Conservation (phyloP, 164 flowering plant species). For the Annona cherimola region DNA sequence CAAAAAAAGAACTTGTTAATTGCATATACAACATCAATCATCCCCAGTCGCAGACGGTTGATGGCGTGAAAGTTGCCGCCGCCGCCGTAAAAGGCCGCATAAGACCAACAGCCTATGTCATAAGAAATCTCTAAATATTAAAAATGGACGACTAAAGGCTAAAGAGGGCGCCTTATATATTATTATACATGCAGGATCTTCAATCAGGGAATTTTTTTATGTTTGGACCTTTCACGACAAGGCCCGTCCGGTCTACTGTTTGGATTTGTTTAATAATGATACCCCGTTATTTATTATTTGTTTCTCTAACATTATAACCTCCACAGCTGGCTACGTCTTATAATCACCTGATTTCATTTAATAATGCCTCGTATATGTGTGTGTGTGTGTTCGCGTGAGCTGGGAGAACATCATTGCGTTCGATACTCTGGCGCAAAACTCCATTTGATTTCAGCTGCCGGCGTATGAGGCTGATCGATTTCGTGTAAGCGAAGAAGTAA, state of each 20-base stretch:
- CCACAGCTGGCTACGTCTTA: neutral
- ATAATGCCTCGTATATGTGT: neutral
- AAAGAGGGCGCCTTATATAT: neutral
- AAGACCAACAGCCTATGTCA: neutral
- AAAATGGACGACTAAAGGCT: neutral
- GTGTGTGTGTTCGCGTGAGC: neutral
- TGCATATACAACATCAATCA: neutral
- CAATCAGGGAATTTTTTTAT: neutral
- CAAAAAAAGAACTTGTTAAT: too few species aligned
- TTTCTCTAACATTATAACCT: neutral
- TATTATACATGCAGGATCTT: neutral
- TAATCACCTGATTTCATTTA: neutral
- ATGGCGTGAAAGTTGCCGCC: neutral
- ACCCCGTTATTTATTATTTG: neutral
- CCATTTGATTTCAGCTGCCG: too few species aligned
- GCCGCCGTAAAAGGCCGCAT: neutral
- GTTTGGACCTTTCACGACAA: neutral
- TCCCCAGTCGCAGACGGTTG: neutral
- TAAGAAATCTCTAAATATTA: neutral
- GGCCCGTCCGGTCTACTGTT: neutral
- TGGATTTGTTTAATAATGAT: neutral
- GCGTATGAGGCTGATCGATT: too few species aligned
- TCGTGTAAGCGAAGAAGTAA: too few species aligned
- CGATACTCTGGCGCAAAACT: too few species aligned
- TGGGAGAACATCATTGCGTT: too few species aligned